These are phyloP conservation scores for Vitis cinerea DNA, from an alignment of 164 flowering plant genomes.

Conservation along the genomic window DNA sequence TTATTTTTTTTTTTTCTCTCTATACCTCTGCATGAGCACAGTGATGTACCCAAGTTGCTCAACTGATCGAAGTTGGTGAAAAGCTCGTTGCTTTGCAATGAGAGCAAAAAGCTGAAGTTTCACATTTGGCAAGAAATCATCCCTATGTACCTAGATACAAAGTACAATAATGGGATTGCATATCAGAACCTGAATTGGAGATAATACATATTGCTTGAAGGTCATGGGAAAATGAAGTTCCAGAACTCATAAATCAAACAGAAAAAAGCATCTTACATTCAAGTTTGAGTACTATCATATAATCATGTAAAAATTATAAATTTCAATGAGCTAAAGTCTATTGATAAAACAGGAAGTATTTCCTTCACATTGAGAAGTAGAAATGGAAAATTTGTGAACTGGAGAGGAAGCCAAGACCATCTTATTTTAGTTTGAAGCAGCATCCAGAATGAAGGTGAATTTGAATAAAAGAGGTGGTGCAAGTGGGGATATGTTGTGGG, in stretches of 20 bases:
- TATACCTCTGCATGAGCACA: slow-evolving; percentile 67
- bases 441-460: too few species aligned
- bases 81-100: slow-evolving; percentile 86
- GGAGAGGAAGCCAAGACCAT: too few species aligned
- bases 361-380: too few species aligned
- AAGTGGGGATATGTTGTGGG: too few species aligned
- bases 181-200: slow-evolving; percentile 2
- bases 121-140: slow-evolving; percentile 71
- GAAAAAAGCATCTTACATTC: not conserved
- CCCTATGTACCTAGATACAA: slow-evolving; percentile 64
- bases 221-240: slow-evolving; percentile 1
- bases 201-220: too few species aligned
- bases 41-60: slow-evolving; percentile 98
- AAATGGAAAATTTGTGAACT: too few species aligned
- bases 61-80: slow-evolving; percentile 94
- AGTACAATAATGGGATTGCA: not conserved
- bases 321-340: not conserved
- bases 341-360: too few species aligned
- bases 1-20: too few species aligned
- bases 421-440: too few species aligned
- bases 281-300: not conserved
- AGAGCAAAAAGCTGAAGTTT: slow-evolving; percentile 91
- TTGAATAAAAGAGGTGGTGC: too few species aligned
- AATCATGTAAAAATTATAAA: not conserved
- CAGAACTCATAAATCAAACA: not conserved